These are phyloP conservation scores for Paxillus rubicundulus DNA, from an alignment of 768 basidiomycete genomes.

Conservation along the genomic window DNA sequence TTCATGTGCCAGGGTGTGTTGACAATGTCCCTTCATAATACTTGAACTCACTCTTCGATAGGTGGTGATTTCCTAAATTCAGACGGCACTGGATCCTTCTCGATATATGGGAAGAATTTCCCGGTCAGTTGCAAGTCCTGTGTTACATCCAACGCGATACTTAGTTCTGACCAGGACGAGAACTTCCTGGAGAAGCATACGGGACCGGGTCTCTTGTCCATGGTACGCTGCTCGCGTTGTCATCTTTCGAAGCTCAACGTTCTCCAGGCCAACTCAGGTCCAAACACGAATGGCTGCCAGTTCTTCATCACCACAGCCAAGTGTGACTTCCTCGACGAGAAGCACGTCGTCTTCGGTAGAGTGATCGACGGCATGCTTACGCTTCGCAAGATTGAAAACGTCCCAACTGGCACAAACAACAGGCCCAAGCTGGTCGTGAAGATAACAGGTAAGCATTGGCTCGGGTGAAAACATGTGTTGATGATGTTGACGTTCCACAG, in stretches of 20 bases:
- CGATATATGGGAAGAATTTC: constrained; percentile 96
- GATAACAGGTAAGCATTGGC: constrained; percentile 66
- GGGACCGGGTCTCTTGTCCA: constrained; percentile 83
- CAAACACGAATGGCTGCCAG: constrained; percentile 94
- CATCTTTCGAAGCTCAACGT: constrained; percentile 1
- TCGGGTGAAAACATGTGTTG: background rate
- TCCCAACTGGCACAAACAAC: constrained; percentile 88
- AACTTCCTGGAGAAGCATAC: constrained; percentile 91
- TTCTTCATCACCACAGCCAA: constrained; percentile 97
- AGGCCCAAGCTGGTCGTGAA: constrained; percentile 86
- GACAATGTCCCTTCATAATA: background rate
- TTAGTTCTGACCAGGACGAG: constrained; percentile 65
- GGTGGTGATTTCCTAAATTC: constrained; percentile 94
- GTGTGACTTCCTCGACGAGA: constrained; percentile 93
- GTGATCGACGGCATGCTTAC: constrained; percentile 94
- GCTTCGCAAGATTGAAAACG: constrained; percentile 93
- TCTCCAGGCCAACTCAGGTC: constrained; percentile 87
- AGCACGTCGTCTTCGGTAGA: constrained; percentile 90
- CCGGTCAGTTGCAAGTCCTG: constrained; percentile 48
- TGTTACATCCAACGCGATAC: background rate
- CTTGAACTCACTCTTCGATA: constrained; percentile 24
- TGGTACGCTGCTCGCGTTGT: constrained; percentile 49
- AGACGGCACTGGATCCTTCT: constrained; percentile 94
- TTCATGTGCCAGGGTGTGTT: constrained; percentile 91
- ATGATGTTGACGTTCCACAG: constrained; percentile 27